Evolutionary conservation across 371 early-diverging fungal genomes (phyloP).

Genomic region (Apophysomyces variabilis): DNA sequence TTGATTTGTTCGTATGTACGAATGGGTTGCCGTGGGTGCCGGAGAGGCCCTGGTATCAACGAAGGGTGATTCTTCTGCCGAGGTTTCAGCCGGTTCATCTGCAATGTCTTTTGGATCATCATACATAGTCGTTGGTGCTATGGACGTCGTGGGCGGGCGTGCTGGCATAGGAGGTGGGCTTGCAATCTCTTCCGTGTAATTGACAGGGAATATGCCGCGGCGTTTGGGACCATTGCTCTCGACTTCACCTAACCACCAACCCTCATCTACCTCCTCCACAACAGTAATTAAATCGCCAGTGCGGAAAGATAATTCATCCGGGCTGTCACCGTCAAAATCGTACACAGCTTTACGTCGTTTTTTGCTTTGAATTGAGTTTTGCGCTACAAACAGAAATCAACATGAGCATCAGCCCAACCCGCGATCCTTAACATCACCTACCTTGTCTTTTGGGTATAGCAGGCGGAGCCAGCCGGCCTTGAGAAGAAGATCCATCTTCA

Average conservation of each 20-base stretch:
- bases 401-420: neutral
- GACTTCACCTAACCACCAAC: constrained; percentile 87
- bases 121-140: neutral
- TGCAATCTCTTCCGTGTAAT: constrained; percentile 63
- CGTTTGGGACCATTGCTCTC: constrained; percentile 45
- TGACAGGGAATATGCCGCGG: constrained; percentile 82
- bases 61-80: constrained; percentile 18
- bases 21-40: neutral
- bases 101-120: constrained; percentile 13
- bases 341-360: constrained; percentile 65
- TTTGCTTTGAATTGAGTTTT: constrained; percentile 16
- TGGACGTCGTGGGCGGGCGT: constrained; percentile 14
- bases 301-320: constrained; percentile 71
- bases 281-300: constrained; percentile 78
- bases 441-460: constrained; percentile 20
- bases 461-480: constrained; percentile 17
- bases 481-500: constrained; percentile 4
- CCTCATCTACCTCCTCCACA: constrained; percentile 77
- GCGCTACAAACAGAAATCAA: neutral
- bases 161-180: constrained; percentile 18
- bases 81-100: constrained; percentile 12
- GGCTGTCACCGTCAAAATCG: constrained; percentile 66
- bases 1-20: constrained; percentile 1
- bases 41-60: constrained; percentile 9
- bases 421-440: neutral